Evolutionary conservation across 441 rosid species (phyloP), one percentile per base, ranked within the genome.

Genomic region (Gossypium trilobum): DNA sequence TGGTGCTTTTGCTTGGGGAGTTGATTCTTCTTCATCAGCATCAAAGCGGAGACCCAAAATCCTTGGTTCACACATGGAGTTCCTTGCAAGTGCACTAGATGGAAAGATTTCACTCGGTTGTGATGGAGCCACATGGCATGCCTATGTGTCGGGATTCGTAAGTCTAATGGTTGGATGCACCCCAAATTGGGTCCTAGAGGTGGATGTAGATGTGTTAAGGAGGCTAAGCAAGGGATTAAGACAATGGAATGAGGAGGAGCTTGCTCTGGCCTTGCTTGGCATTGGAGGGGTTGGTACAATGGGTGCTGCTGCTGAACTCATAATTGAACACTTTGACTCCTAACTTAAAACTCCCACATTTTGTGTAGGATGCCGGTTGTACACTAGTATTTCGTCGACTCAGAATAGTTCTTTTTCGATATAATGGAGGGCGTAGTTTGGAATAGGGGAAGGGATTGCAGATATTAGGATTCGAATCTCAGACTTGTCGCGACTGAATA

Each of bases 51-150:
- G 92, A 3, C 85, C 88, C 1, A 82, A 82, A 56, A 79, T 87
- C 76, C 83, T 87, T 1, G 86, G 91, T 23, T 58, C 73, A 61
- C 95, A 89, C 72, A 72, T 89, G 84, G 86, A 86, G 78, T 89
- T 89, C 74, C 78, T 89, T 0, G 90, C 95, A 0, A 83, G 87
- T 61, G 90, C 81, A 36, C 80, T 87, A 2, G 95, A 89, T 16
- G 88, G 90, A 58, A 87, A 89, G 79, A 86, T 89, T 77, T 80
- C 88, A 0, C 86, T 89, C 4, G 90, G 95, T 17, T 87, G 95
- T 44, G 83, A 84, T 55, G 73, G 74, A 76, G 84, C 82, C 17
- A 86, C 87, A 11, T 89, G 95, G 95, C 84, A 75, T 22, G 86
- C 89, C 0, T 89, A 89, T 10, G 80, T 86, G 7, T 83, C 88